These are phyloP conservation scores for Coprinellus aureogranulatus DNA, from an alignment of 768 basidiomycete genomes.

Conservation along the genomic window DNA sequence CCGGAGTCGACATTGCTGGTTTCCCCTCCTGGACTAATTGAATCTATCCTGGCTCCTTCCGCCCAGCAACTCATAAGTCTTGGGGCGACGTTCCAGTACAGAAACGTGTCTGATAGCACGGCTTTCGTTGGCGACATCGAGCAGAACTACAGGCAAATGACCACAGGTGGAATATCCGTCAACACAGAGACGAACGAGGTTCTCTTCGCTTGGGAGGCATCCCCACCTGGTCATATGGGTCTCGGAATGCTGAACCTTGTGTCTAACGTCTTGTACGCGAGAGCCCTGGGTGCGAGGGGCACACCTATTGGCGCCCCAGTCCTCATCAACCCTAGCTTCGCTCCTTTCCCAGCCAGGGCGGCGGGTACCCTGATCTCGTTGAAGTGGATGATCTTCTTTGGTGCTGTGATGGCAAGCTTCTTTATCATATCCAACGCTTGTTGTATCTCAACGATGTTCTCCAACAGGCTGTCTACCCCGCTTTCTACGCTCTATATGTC, in stretches of 20 bases:
- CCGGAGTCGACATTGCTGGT: slow-evolving; percentile 39
- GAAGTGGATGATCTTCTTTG: slow-evolving; percentile 76
- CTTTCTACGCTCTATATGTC: slow-evolving; percentile 78
- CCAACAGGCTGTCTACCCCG: slow-evolving; percentile 70
- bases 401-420: slow-evolving; percentile 60
- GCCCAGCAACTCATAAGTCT: slow-evolving; percentile 31
- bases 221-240: slow-evolving; percentile 56
- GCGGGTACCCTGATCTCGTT: slow-evolving; percentile 58
- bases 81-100: slow-evolving; percentile 10
- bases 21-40: slow-evolving; percentile 54
- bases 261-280: slow-evolving; percentile 64
- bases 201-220: slow-evolving; percentile 71
- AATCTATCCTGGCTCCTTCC: slow-evolving; percentile 42
- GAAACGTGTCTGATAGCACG: slow-evolving; percentile 48
- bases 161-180: slow-evolving; percentile 68
- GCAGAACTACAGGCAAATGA: slow-evolving; percentile 51
- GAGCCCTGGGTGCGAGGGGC: slow-evolving; percentile 54
- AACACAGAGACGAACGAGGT: slow-evolving; percentile 47
- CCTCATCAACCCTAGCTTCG: slow-evolving; percentile 59
- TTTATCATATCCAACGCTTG: background rate
- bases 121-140: slow-evolving; percentile 57
- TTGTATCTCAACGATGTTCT: background rate
- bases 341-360: slow-evolving; percentile 54
- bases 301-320: slow-evolving; percentile 34
- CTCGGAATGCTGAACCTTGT: slow-evolving; percentile 65